phyloP scores from a whole-genome alignment of 345 rosid genomes.

The Sapria himalayana region DNA sequence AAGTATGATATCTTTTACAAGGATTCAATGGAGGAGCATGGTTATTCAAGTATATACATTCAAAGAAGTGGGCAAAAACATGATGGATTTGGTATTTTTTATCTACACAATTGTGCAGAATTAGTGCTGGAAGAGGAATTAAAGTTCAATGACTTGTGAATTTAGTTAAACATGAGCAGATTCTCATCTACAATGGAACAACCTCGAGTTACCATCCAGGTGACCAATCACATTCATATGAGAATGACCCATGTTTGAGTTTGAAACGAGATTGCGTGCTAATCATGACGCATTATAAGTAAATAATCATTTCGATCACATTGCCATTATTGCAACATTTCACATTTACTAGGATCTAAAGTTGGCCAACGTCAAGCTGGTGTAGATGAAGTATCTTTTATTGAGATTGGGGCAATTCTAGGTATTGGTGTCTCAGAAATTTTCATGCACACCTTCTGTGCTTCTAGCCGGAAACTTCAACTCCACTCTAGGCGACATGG shows the following conservation, averaged over 20 bases:
- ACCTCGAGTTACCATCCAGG: too few relatives aligned
- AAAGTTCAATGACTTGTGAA: slow-evolving; percentile 78
- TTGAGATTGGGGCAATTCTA: slow-evolving; percentile 46
- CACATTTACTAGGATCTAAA: slow-evolving; percentile 90
- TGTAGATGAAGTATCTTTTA: slow-evolving; percentile 68
- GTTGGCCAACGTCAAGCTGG: slow-evolving; percentile 84
- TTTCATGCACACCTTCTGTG: slow-evolving; percentile 38
- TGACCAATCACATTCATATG: too few relatives aligned
- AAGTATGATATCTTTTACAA: too few relatives aligned
- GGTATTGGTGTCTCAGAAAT: slow-evolving; percentile 29
- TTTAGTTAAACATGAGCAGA: slow-evolving; percentile 18
- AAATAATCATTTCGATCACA: slow-evolving; percentile 28
- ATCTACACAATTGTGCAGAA: slow-evolving; percentile 54
- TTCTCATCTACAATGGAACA: too few relatives aligned
- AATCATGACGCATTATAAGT: slow-evolving; percentile 75
- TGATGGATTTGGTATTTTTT: slow-evolving; percentile 87
- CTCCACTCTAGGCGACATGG: slow-evolving; percentile 74
- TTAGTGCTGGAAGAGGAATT: slow-evolving; percentile 48
- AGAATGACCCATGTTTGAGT: slow-evolving; percentile 59
- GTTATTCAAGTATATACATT: slow-evolving; percentile 55
- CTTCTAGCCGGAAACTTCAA: slow-evolving; percentile 84
- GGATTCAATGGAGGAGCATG: too few relatives aligned
- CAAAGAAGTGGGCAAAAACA: slow-evolving; percentile 73
- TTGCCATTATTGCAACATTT: slow-evolving; percentile 68
- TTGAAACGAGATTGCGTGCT: slow-evolving; percentile 80